Evolutionary conservation across 768 basidiomycete genomes (phyloP).

Genomic region (Auriculariales sp.): DNA sequence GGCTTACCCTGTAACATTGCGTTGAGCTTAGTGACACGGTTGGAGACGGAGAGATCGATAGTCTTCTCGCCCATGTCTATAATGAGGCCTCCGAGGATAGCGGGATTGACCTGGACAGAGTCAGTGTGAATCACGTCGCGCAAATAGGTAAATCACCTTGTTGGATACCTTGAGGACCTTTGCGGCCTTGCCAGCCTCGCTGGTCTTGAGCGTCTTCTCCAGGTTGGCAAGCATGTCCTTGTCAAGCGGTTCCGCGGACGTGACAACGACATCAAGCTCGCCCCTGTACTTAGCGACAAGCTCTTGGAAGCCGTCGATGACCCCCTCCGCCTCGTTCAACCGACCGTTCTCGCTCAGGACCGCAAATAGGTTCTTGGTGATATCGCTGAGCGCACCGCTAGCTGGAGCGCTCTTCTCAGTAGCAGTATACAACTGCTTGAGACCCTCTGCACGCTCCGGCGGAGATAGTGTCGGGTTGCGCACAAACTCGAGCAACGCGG

Average conservation of each 20-base stretch:
- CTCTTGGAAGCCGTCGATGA: conserved; percentile 84
- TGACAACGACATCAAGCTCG: conserved; percentile 85
- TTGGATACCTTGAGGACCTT: conserved; percentile 83
- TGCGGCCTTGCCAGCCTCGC: conserved; percentile 70
- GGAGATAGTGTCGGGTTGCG: conserved; percentile 82
- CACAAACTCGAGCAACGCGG: conserved; percentile 59
- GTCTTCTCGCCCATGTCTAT: conserved; percentile 98
- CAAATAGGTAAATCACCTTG: conserved; percentile 39
- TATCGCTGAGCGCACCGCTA: conserved; percentile 35
- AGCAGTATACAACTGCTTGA: conserved; percentile 51
- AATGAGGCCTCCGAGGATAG: conserved; percentile 81
- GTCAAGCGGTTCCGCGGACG: conserved; percentile 69
- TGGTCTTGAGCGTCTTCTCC: conserved; percentile 75
- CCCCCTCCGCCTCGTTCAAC: conserved; percentile 66
- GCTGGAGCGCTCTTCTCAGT: conserved; percentile 69
- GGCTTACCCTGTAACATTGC: conserved; percentile 65
- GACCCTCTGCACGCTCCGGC: conserved; percentile 55
- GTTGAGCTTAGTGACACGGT: conserved; percentile 92
- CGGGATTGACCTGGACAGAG: conserved; percentile 62
- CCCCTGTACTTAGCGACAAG: conserved; percentile 82
- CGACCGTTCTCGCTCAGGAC: conserved; percentile 91
- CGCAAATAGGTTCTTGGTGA: conserved; percentile 82
- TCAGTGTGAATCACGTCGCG: background rate
- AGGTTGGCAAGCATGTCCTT: conserved; percentile 63
- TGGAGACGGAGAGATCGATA: conserved; percentile 88